Evolutionary conservation across 2,329 filamentous ascomycete species (phyloP), one percentile per base, ranked within the genome.

Genomic region (Esteya vermicola): DNA sequence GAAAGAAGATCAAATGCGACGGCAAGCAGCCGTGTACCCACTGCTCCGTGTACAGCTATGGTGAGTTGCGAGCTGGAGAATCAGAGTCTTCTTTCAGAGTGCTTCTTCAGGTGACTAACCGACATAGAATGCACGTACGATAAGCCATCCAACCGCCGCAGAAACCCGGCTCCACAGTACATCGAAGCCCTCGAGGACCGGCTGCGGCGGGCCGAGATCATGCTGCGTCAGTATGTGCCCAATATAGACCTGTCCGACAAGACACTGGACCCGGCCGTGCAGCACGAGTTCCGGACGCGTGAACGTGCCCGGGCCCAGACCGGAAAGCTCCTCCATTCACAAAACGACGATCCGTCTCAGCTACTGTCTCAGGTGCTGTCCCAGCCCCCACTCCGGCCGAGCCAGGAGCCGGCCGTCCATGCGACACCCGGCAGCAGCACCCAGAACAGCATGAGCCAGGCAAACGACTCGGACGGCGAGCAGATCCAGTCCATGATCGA

Each of bases 41-140:
- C 60, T 98, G 91, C 59, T 93, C 88, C 10, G 86, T 96, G 37
- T 98, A 98, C 60, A 95, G 86, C 57, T 98, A 98, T 67, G 89
- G 91, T 47, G 27, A 27, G 42, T 7, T 25, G 19, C 18, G 33
- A n/a, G 46, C 38, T 38, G 38, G 27, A n/a, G n/a, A n/a, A n/a
- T n/a, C n/a, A n/a, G n/a, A n/a, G n/a, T n/a, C n/a, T n/a, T 36
- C 19, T 36, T 28, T 27, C 21, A 18, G 12, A 21, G 6, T 25
- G 6, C 16, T 28, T 25, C 12, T 31, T 4, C 14, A 12, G 19
- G 9, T 33, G 19, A n/a, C 20, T 22, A 18, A 23, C 6, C 13
- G 9, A 14, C 13, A 4, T 43, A 94, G 86, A 93, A 56, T 95
- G 88, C 58, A 93, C 86, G 22, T 94, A 94, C 60, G 86, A 94